Evolutionary conservation across 306 rosid genomes (phyloP).

Genomic region (Carpinus viminea): DNA sequence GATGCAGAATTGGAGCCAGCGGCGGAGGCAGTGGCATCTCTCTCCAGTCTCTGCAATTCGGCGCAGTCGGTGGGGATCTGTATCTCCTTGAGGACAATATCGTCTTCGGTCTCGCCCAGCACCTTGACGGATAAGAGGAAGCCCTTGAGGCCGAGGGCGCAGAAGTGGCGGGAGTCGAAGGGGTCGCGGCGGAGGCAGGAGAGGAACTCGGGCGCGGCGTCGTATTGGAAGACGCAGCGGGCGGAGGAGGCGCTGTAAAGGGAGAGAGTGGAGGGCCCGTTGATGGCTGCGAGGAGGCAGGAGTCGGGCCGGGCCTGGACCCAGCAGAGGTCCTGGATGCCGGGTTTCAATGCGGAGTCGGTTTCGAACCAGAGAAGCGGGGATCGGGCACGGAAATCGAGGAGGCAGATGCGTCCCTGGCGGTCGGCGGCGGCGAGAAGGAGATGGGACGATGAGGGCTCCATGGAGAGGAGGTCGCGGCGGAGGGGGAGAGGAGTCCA

Average conservation of each 20-base stretch:
- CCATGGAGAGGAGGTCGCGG: conserved; percentile 84
- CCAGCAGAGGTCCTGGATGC: conserved; percentile 94
- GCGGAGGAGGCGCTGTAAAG: conserved; percentile 61
- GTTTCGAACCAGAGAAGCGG: conserved; percentile 76
- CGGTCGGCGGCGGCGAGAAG: conserved; percentile 89
- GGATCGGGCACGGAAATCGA: conserved; percentile 66
- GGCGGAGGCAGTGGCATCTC: conserved; percentile 37
- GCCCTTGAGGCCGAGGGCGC: conserved; percentile 80
- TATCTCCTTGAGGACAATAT: conserved; percentile 59
- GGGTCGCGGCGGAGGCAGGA: conserved; percentile 90
- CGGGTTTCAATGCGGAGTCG: conserved; percentile 41
- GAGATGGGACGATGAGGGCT: conserved; percentile 81
- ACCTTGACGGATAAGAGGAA: conserved; percentile 61
- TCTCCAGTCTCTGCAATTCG: conserved; percentile 71
- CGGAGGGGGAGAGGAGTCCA: conserved; percentile 83
- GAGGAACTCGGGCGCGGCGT: conserved; percentile 66
- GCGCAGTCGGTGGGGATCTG: conserved; percentile 60
- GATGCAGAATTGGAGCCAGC: conserved; percentile 18
- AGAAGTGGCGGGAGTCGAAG: conserved; percentile 83
- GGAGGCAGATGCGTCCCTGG: conserved; percentile 83
- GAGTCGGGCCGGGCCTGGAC: conserved; percentile 68
- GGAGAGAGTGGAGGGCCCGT: conserved; percentile 71
- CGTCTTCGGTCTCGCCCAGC: conserved; percentile 63
- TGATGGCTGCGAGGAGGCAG: conserved; percentile 63
- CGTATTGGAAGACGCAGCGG: conserved; percentile 86